Evolutionary conservation across 1,284 basidiomycete species (phyloP), one percentile per base, ranked within the genome.

Genomic region (Pseudozyma sp.): DNA sequence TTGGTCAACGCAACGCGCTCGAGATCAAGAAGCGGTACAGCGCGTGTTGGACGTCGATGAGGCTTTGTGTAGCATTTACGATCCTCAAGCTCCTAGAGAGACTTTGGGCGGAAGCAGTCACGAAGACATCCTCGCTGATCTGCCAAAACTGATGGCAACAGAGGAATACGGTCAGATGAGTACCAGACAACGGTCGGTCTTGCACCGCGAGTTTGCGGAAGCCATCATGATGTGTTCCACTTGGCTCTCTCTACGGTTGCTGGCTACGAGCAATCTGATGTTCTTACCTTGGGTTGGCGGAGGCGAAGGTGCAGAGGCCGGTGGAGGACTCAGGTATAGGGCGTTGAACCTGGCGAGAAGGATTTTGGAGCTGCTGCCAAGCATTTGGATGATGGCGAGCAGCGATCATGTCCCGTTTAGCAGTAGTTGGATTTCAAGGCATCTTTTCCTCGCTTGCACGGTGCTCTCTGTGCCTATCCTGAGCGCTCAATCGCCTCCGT

Each of bases 321-420:
- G 25, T 31, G 25, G 25, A 31, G 25, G 25, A 31, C 25, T 31
- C 25, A 31, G 68, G 6, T 61, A 70, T 43, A 38, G 50, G 10
- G 62, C 68, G 13, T 48, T 70, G 61, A 65, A 65, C n/a, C 45
- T 70, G 39, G 68, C 68, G n/a, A 34, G 68, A 10, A 45, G 58
- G 21, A 12, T 70, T 19, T 58, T 70, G 14, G 68, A 70, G 45
- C 18, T 70, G 38, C 31, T 70, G 45, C 62, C 62, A 47, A 52
- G 62, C 8, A 70, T 70, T 4, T 70, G 62, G 68, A 65, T 65
- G 58, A 61, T 70, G 58, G 59, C 61, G 3, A 57, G 50, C 18
- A 45, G 21, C n/a, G 45, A 58, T 0, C 52, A 65, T 18, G 52
- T 70, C 4, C 68, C 68, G n/a, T 70, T 70, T 16, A 50, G 44